Percentiles rank a stretch among this genome's conserved stretches.
These are phyloP conservation scores for Aureobasidium vineae DNA, from an alignment of 2,329 filamentous ascomycete species.

Conservation along the genomic window DNA sequence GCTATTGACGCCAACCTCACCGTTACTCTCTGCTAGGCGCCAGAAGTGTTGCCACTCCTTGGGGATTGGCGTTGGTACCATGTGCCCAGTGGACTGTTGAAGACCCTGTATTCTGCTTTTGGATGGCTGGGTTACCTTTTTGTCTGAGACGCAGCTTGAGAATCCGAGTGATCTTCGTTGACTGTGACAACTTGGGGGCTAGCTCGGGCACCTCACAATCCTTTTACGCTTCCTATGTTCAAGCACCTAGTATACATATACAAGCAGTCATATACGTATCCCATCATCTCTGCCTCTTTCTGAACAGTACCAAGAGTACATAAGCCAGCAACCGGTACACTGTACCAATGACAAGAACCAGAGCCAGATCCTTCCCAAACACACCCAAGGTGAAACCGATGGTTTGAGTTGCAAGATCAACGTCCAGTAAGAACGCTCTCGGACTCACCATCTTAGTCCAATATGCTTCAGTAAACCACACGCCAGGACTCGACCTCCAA, in stretches of 20 bases:
- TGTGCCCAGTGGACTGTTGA: background rate
- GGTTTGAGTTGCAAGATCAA: constrained; percentile 46
- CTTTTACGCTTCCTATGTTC: background rate
- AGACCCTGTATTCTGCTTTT: background rate
- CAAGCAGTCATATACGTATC: background rate
- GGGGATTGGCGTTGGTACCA: constrained; percentile 18
- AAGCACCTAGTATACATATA: background rate
- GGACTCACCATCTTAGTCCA: constrained; percentile 54
- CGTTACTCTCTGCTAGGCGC: constrained; percentile 25
- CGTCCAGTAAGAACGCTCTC: constrained; percentile 52
- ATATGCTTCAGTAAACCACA: constrained; percentile 58
- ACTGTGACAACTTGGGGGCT: background rate
- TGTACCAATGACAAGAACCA: constrained; percentile 25
- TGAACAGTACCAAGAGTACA: constrained; percentile 9
- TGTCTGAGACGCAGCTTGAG: background rate
- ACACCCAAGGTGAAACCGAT: constrained; percentile 51
- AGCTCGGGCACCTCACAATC: background rate
- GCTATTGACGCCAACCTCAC: constrained; percentile 14
- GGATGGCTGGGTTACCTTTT: constrained; percentile 18
- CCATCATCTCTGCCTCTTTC: constrained; percentile 6
- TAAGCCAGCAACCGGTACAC: constrained; percentile 22
- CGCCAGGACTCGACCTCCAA: constrained; percentile 55
- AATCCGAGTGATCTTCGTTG: background rate
- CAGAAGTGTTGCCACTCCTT: background rate
- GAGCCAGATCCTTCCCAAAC: constrained; percentile 47